These are phyloP conservation scores for Pleurotus giganteus DNA, from an alignment of 768 basidiomycete genomes.

Conservation along the genomic window DNA sequence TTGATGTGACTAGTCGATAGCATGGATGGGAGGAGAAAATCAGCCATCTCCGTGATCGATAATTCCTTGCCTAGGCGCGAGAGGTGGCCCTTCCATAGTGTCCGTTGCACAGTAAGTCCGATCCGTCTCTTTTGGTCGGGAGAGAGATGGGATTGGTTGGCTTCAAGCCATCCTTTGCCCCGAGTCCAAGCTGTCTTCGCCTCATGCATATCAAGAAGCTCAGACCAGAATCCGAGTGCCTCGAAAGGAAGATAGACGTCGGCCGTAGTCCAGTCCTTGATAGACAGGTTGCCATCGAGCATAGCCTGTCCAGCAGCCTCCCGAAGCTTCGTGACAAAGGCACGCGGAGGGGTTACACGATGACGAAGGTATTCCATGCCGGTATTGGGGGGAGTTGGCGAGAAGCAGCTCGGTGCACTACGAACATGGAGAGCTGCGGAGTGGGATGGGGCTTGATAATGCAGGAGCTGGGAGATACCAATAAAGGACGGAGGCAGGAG, in stretches of 20 bases:
- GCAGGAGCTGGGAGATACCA: background rate
- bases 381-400: background rate
- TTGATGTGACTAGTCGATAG: background rate
- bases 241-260: background rate
- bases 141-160: too few species aligned
- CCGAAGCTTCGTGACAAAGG: background rate
- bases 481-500: background rate
- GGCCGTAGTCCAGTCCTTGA: background rate
- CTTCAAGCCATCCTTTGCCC: background rate
- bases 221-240: constrained; percentile 4
- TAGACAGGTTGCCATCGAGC: constrained; percentile 3
- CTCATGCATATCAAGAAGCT: background rate
- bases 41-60: background rate
- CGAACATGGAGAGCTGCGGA: background rate
- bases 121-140: too few species aligned
- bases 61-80: too few species aligned
- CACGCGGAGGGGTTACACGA: background rate
- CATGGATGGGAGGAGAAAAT: background rate
- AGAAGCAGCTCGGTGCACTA: background rate
- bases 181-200: background rate
- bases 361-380: background rate
- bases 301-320: background rate
- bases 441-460: background rate
- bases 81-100: too few species aligned
- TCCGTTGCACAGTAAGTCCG: too few species aligned